Evolutionary conservation across 1,284 basidiomycete species (phyloP).

Genomic region (Trametes pubescens): DNA sequence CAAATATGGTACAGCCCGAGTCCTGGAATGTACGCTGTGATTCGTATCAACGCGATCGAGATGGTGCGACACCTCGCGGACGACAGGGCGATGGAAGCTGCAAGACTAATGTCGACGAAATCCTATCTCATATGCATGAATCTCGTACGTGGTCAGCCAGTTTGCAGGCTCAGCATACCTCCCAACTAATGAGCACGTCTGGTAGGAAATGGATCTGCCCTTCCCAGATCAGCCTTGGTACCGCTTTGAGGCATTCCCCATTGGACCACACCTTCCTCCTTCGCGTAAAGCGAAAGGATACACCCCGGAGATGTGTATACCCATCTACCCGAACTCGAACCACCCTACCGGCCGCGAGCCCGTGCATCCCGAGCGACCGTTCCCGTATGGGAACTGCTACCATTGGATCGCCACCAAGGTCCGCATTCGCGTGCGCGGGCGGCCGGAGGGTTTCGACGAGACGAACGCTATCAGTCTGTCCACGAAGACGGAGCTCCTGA

Average conservation of each 20-base stretch:
- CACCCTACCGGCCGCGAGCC: conserved; percentile 11
- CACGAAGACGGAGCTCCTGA: too few species aligned
- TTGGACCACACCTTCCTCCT: conserved; percentile 1
- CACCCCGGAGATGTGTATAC: conserved; percentile 19
- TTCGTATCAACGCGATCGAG: too few species aligned
- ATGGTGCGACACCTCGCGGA: too few species aligned
- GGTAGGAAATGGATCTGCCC: conserved; percentile 4
- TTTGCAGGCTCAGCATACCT: too few species aligned
- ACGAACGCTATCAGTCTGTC: not conserved
- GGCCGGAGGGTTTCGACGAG: conserved; percentile 1
- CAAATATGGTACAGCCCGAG: too few species aligned
- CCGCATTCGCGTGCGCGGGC: not conserved
- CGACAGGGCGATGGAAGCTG: too few species aligned
- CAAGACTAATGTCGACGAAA: too few species aligned
- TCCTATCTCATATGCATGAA: too few species aligned
- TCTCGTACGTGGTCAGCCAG: too few species aligned
- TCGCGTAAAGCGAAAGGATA: not conserved
- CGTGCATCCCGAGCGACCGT: conserved; percentile 1
- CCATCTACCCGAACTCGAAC: conserved; percentile 11
- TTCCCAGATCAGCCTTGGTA: conserved; percentile 6
- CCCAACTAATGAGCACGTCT: too few species aligned
- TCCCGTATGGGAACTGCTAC: conserved; percentile 21
- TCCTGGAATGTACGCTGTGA: too few species aligned
- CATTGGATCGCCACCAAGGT: conserved; percentile 4
- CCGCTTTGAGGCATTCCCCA: not conserved